Evolutionary conservation across 371 early-diverging fungal species (phyloP).

Genomic region (Mucor irregularis): DNA sequence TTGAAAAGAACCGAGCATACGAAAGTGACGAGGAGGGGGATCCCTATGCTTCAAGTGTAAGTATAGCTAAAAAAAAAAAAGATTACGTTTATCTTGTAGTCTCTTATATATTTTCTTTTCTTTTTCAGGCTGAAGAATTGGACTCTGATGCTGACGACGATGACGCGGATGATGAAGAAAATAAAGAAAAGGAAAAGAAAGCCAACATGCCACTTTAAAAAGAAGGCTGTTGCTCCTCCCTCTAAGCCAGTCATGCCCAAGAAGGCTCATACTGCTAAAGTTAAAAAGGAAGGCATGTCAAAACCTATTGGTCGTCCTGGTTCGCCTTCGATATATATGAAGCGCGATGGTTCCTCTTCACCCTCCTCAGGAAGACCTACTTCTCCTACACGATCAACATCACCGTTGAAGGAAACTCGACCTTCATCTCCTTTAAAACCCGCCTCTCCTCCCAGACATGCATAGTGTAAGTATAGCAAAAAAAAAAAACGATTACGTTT

Average conservation of each 20-base stretch:
- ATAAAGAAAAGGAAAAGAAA: conserved; percentile 28
- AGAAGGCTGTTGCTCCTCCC: conserved; percentile 34
- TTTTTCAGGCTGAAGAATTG: conserved; percentile 46
- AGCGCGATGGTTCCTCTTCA: conserved; percentile 7
- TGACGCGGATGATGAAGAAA: conserved; percentile 42
- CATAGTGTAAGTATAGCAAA: conserved; percentile 58
- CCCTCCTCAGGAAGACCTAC: conserved; percentile 29
- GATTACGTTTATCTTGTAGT: neutral
- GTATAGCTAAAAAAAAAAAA: conserved; percentile 23
- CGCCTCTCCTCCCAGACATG: conserved; percentile 6
- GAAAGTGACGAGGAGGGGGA: conserved; percentile 76
- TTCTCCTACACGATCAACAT: conserved; percentile 1
- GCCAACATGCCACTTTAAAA: conserved; percentile 24
- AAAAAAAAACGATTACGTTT: too few species aligned
- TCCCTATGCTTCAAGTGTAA: conserved; percentile 71
- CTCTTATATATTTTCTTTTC: neutral
- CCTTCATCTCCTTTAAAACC: conserved; percentile 1
- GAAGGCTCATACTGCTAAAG: conserved; percentile 42
- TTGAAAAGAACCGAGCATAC: conserved; percentile 72
- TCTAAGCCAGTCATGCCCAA: conserved; percentile 31
- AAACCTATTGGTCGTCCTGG: conserved; percentile 49
- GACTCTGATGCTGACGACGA: conserved; percentile 55
- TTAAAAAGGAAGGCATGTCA: conserved; percentile 54
- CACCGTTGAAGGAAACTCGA: conserved; percentile 1
- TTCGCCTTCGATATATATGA: conserved; percentile 40